A percentile compares a stretch with the other conserved stretches of the same genome.
phyloP scores from a whole-genome alignment of 169 alveolate genomes.

The Theileria equi region DNA sequence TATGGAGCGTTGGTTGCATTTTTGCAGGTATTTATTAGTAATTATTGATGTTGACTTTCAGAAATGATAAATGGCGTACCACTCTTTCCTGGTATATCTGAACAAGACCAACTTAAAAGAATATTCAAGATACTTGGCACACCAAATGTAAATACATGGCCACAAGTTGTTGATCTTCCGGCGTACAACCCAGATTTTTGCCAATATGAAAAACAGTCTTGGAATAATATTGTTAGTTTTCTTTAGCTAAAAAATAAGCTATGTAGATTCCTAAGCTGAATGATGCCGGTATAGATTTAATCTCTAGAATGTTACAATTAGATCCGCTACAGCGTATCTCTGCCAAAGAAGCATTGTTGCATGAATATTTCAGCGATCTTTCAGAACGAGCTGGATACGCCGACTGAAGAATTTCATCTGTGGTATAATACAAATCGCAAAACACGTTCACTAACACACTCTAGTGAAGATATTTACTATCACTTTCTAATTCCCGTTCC shows the following conservation, averaged over 20 bases:
- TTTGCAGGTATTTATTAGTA: constrained; percentile 76
- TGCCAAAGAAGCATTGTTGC: constrained; percentile 92
- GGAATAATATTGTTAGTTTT: constrained; percentile 67
- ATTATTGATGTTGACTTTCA: neutral
- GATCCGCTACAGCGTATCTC: constrained; percentile 94
- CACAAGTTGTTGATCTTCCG: constrained; percentile 89
- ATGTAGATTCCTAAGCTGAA: constrained; percentile 71
- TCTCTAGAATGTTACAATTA: constrained; percentile 86
- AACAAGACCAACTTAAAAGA: constrained; percentile 94
- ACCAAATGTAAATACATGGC: constrained; percentile 90
- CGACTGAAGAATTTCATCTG: neutral
- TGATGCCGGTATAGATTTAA: constrained; percentile 85
- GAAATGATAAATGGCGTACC: constrained; percentile 98
- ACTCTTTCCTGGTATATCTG: constrained; percentile 94
- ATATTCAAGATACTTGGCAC: constrained; percentile 95
- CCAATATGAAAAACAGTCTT: constrained; percentile 68
- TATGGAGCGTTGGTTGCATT: constrained; percentile 98
- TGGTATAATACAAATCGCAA: neutral
- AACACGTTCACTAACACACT: too few relatives aligned
- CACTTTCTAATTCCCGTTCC: neutral
- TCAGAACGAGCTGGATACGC: constrained; percentile 9
- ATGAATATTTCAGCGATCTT: constrained; percentile 89
- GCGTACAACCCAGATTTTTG: constrained; percentile 85
- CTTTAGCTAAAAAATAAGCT: neutral
- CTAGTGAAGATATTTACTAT: neutral